Base-by-base conservation (phyloP, 2,329 filamentous ascomycete species). In the Phyllachora maydis region DNA sequence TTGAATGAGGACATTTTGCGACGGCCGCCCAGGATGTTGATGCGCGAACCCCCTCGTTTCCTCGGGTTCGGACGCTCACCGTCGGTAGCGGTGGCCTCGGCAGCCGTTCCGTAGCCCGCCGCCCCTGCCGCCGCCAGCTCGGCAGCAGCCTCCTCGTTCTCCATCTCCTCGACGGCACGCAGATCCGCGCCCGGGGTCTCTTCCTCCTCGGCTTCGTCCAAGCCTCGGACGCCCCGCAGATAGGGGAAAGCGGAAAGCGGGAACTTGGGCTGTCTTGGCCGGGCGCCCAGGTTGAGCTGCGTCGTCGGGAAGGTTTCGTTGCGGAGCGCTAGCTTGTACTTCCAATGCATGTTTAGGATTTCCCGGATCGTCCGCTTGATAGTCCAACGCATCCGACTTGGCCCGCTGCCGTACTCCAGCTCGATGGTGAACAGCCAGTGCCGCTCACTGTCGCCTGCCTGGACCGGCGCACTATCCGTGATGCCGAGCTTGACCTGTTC, bases 301-400 rank as follows among this genome's bases (percentile, higher is more conserved):
- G 75, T 56, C 34, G 77, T 67, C 17, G 81, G 67, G 33, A 85
- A 78, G 35, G 78, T 81, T 33, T 91, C 78, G 29, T 81, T 83
- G 30, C 75, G 71, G 28, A 77, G 65, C 28, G 83, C 74, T 25
- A 91, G 58, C 43, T 88, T 91, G 59, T 95, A 98, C 36, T 90
- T 83, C 39, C 82, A 58, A 47, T 98, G 88, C 17, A 98, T 56
- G 37, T 93, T 91, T 35, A 79, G 68, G 36, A 98, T 92, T 42
- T 98, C 88, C 35, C 69, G 63, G 18, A 95, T 64, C 7, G 79
- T 83, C 25, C 88, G 66, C 37, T 81, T 71, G 28, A 98, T 78
- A 11, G 78, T 73, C 88, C 88, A 98, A 41, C 78, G 79, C 90
- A 98, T 95, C 27, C 88, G 66, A 26, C 85, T 93, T 26, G 88